A percentile compares a stretch with the other conserved stretches of the same genome.
phyloP scores from a whole-genome alignment of 1,284 basidiomycete genomes.

The Ganoderma boninense region DNA sequence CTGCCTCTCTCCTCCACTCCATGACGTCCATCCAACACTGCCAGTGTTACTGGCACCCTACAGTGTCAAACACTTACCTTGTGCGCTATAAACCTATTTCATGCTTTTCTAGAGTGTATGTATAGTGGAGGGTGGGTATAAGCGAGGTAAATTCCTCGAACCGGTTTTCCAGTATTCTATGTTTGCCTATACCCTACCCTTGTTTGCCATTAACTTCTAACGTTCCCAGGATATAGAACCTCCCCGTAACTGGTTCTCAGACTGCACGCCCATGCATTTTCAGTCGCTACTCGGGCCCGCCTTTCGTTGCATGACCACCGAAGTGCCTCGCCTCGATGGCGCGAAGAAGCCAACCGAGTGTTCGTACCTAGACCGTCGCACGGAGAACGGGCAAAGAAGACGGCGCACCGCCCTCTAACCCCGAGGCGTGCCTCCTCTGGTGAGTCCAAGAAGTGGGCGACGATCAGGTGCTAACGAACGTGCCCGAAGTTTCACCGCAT shows the following conservation, averaged over 20 bases:
- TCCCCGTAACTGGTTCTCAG: neutral
- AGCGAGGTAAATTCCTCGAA: too few relatives aligned
- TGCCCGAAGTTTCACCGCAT: neutral
- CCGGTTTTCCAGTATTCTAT: too few relatives aligned
- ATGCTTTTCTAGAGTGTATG: too few relatives aligned
- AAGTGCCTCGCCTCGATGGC: neutral
- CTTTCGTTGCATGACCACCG: neutral
- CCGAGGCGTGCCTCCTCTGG: neutral
- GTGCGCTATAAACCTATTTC: too few relatives aligned
- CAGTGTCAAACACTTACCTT: too few relatives aligned
- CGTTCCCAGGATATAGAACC: neutral
- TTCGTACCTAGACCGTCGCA: neutral
- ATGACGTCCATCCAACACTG: too few relatives aligned
- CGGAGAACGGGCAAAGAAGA: neutral
- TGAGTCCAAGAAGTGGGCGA: neutral
- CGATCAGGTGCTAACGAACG: slow-evolving; percentile 1
- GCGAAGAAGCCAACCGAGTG: neutral
- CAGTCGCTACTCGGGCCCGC: neutral
- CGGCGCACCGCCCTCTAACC: neutral
- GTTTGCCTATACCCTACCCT: too few relatives aligned
- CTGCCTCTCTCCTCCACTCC: too few relatives aligned
- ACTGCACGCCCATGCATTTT: neutral
- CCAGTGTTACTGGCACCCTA: too few relatives aligned
- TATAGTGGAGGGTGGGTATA: too few relatives aligned
- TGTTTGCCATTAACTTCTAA: neutral